Evolutionary conservation across 352 stramenopile genomes (phyloP).

Genomic region (Globisporangium nagaii): DNA sequence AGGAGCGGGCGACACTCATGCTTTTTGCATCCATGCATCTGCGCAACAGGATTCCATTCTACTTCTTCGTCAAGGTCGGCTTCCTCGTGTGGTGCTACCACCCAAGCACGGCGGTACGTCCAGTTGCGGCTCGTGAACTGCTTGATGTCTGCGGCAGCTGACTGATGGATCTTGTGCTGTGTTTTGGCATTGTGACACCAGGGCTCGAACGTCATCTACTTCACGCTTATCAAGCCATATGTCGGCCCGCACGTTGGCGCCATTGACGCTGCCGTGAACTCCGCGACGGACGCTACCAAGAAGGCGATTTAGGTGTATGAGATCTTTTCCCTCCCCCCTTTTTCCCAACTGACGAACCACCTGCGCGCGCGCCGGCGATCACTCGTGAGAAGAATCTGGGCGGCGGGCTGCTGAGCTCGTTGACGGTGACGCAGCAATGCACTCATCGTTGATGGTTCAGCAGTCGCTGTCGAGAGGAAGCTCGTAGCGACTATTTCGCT

Average conservation of each 20-base stretch:
- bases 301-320: slow-evolving; percentile 37
- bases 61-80: slow-evolving; percentile 84
- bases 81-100: slow-evolving; percentile 87
- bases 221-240: slow-evolving; percentile 80
- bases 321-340: no score
- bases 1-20: neutral
- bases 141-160: neutral
- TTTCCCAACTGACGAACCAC: neutral
- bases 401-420: no score
- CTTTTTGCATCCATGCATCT: neutral
- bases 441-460: neutral
- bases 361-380: neutral
- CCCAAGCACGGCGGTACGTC: slow-evolving; percentile 58
- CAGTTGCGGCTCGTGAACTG: neutral
- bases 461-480: neutral
- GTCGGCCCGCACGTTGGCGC: slow-evolving; percentile 59
- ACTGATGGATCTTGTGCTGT: neutral
- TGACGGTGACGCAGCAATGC: no score
- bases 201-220: slow-evolving; percentile 83
- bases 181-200: slow-evolving; percentile 11
- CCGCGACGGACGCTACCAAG: slow-evolving; percentile 47
- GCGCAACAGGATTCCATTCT: slow-evolving; percentile 79
- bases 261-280: slow-evolving; percentile 64
- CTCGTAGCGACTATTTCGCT: neutral
- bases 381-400: neutral